Conservation (phyloP, 202 grass and related monocot species). For the Elaeis oleifera region DNA sequence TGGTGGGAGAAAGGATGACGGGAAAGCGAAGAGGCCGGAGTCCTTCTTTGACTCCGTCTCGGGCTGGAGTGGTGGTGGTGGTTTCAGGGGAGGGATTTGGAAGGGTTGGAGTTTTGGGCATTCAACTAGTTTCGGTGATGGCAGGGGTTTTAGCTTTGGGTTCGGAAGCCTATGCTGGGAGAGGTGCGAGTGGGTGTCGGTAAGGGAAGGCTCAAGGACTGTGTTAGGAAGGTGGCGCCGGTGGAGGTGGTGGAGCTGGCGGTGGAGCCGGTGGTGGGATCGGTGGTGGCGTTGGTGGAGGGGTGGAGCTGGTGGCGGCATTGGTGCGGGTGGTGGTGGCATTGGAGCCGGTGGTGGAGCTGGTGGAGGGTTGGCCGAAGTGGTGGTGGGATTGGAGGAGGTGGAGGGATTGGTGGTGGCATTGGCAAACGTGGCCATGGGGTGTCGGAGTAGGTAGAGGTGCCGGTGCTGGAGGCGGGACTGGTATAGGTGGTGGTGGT, state of each 20-base stretch:
- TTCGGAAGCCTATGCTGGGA: not conserved
- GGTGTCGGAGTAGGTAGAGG: no score
- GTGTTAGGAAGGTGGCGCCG: slow-evolving; percentile 4
- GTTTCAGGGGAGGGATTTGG: no score
- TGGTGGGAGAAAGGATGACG: not conserved
- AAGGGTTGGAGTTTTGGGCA: no score
- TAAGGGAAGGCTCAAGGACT: slow-evolving; percentile 22
- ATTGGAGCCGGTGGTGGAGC: no score
- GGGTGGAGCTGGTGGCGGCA: not conserved
- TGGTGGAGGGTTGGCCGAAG: no score
- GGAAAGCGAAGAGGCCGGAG: not conserved
- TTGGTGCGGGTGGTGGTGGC: no score
- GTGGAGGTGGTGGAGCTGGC: slow-evolving; percentile 3
- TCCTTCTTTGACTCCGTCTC: not conserved
- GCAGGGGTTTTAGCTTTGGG: slow-evolving; percentile 11
- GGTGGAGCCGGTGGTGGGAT: not conserved
- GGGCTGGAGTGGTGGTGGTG: not conserved
- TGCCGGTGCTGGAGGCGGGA: no score
- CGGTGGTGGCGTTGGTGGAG: not conserved
- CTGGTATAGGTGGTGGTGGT: not conserved
- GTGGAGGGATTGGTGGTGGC: no score
- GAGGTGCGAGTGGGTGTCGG: not conserved
- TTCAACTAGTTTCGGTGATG: not conserved
- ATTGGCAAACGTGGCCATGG: no score
- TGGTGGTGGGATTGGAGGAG: no score